Conservation (phyloP, 495 filamentous ascomycete genomes). For the Tuber umbilicatum region DNA sequence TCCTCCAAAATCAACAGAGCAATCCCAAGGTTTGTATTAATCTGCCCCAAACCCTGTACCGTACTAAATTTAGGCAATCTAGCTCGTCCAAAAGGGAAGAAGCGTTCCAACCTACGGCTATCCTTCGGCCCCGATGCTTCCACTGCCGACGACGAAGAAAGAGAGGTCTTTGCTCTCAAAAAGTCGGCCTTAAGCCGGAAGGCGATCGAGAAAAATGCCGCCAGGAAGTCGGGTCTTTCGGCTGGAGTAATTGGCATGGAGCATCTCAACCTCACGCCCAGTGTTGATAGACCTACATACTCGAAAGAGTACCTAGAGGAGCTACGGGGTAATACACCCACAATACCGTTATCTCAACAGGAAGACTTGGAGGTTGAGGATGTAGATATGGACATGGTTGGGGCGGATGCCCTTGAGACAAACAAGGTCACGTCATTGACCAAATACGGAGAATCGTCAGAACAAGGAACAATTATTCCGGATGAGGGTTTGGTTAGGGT, state of each 20-base stretch:
- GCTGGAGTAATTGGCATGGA: slow-evolving; percentile 31
- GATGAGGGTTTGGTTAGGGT: slow-evolving; percentile 84
- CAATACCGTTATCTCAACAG: slow-evolving; percentile 49
- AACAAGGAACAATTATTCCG: slow-evolving; percentile 51
- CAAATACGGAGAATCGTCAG: slow-evolving; percentile 25
- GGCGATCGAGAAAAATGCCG: slow-evolving; percentile 64
- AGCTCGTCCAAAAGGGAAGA: slow-evolving; percentile 49
- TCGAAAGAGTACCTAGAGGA: slow-evolving; percentile 80
- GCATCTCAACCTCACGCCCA: slow-evolving; percentile 32
- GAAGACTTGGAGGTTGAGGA: slow-evolving; percentile 43
- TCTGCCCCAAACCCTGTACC: slow-evolving; percentile 20
- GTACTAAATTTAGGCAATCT: not conserved
- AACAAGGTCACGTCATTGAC: slow-evolving; percentile 20
- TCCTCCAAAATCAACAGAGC: slow-evolving; percentile 3
- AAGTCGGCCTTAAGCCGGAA: slow-evolving; percentile 62
- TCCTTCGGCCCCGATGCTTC: slow-evolving; percentile 66
- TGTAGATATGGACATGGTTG: slow-evolving; percentile 30
- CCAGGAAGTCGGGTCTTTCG: slow-evolving; percentile 48
- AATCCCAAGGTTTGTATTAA: not conserved
- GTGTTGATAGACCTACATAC: slow-evolving; percentile 73
- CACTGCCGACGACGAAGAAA: slow-evolving; percentile 51
- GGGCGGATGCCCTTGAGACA: not conserved
- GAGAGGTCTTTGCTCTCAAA: slow-evolving; percentile 60
- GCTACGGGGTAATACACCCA: slow-evolving; percentile 70
- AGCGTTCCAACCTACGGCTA: slow-evolving; percentile 58